Conservation (phyloP, 2,329 filamentous ascomycete genomes). For the Parafenestella ontariensis region DNA sequence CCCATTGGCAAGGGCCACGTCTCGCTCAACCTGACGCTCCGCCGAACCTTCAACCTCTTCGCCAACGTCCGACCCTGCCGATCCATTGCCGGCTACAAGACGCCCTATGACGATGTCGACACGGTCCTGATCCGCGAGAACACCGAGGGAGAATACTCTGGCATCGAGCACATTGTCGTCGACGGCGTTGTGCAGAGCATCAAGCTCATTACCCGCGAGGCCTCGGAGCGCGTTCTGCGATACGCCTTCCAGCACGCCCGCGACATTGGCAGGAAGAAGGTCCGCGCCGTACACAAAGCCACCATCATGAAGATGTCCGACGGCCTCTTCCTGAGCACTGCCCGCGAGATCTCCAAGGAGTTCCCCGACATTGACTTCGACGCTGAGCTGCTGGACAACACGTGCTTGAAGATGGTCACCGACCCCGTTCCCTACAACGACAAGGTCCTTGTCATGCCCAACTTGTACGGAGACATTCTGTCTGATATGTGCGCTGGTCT, state of each 20-base stretch:
- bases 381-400: constrained; percentile 97
- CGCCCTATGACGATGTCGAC: constrained; percentile 95
- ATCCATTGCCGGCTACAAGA: constrained; percentile 97
- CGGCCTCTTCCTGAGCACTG: constrained; percentile 93
- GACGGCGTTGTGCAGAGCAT: constrained; percentile 99
- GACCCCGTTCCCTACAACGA: constrained; percentile 97
- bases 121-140: constrained; percentile 99
- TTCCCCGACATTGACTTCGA: constrained; percentile 97
- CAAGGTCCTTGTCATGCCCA: constrained; percentile 97
- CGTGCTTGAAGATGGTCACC: constrained; percentile 97
- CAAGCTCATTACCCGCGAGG: constrained; percentile 97
- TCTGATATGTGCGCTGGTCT: constrained; percentile 99
- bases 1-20: constrained; percentile 99
- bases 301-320: constrained; percentile 99
- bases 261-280: constrained; percentile 92
- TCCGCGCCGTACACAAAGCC: constrained; percentile 98
- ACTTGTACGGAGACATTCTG: constrained; percentile 99
- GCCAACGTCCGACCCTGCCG: constrained; percentile 98
- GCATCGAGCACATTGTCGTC: constrained; percentile 97
- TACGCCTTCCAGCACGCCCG: constrained; percentile 99
- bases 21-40: constrained; percentile 97
- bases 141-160: constrained; percentile 99
- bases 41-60: constrained; percentile 99
- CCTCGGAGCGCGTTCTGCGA: constrained; percentile 92
- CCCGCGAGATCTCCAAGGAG: constrained; percentile 86